Conservation (phyloP, 1,139 yeast species). For the Protomyces inundatus region DNA sequence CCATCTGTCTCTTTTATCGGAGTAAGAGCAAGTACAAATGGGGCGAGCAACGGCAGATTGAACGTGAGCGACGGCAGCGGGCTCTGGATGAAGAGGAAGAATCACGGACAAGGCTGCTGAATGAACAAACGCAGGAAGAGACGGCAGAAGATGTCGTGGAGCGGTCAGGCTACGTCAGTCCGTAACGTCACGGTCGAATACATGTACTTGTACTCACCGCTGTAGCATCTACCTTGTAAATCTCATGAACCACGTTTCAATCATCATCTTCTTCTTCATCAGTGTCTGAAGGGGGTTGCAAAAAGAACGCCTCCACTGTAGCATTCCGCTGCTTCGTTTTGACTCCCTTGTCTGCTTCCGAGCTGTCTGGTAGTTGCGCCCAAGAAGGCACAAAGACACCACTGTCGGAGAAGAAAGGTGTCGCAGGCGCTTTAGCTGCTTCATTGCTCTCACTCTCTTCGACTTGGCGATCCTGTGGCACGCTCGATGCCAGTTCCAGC, state of each 20-base stretch:
- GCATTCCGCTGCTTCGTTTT: background rate
- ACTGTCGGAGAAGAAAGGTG: background rate
- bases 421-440: no score
- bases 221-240: background rate
- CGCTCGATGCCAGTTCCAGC: no score
- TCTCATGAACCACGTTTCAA: background rate
- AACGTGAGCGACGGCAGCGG: slow-evolving; percentile 19
- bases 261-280: background rate
- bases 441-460: background rate
- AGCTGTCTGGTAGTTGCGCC: background rate
- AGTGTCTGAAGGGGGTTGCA: background rate
- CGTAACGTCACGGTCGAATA: background rate
- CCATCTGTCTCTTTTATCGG: slow-evolving; percentile 45
- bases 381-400: background rate
- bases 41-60: slow-evolving; percentile 19
- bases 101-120: slow-evolving; percentile 5
- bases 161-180: slow-evolving; percentile 2
- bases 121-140: slow-evolving; percentile 21
- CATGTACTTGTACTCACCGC: background rate
- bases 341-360: background rate
- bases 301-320: background rate
- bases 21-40: slow-evolving; percentile 1
- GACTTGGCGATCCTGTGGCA: background rate
- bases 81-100: slow-evolving; percentile 16
- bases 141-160: slow-evolving; percentile 7